phyloP scores from a whole-genome alignment of 2,329 filamentous ascomycete species.

The Cyphellophora attinorum region DNA sequence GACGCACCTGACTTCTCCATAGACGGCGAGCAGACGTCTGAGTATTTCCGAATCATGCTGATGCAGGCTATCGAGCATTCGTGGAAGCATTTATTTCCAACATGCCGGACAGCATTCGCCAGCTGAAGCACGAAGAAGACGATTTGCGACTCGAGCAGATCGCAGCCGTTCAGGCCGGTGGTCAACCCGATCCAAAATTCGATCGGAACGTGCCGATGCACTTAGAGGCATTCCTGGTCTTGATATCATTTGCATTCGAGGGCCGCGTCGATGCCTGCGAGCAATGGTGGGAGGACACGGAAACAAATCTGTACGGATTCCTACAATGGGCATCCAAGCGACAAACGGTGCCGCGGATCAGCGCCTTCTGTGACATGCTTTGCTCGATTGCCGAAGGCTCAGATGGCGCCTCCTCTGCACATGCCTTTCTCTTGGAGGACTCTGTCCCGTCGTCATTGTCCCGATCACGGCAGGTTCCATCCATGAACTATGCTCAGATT shows the following conservation, averaged over 20 bases:
- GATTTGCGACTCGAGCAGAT: slow-evolving; percentile 52
- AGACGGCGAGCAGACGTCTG: slow-evolving; percentile 57
- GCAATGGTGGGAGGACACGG: slow-evolving; percentile 84
- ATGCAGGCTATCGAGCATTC: slow-evolving; percentile 79
- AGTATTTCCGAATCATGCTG: slow-evolving; percentile 61
- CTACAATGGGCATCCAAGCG: slow-evolving; percentile 93
- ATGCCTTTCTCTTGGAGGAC: slow-evolving; percentile 79
- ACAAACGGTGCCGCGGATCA: slow-evolving; percentile 90
- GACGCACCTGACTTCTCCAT: slow-evolving; percentile 62
- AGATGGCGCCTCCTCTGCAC: slow-evolving; percentile 72
- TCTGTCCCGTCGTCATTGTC: slow-evolving; percentile 51
- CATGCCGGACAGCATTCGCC: slow-evolving; percentile 82
- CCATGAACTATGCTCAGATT: slow-evolving; percentile 87
- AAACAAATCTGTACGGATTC: slow-evolving; percentile 89
- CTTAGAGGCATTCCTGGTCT: slow-evolving; percentile 80
- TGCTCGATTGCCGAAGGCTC: slow-evolving; percentile 77
- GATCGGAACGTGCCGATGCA: slow-evolving; percentile 36
- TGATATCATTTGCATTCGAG: slow-evolving; percentile 88
- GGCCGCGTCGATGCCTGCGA: slow-evolving; percentile 73
- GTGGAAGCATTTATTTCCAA: slow-evolving; percentile 91
- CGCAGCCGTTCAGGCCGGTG: slow-evolving; percentile 33
- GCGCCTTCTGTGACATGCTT: slow-evolving; percentile 93
- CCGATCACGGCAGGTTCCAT: slow-evolving; percentile 72
- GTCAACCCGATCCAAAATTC: slow-evolving; percentile 37
- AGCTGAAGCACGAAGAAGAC: slow-evolving; percentile 79